Percentiles rank a stretch among this genome's conserved stretches.
Conservation (phyloP, 2,329 filamentous ascomycete genomes). For the Neocatenulostroma microsporum region DNA sequence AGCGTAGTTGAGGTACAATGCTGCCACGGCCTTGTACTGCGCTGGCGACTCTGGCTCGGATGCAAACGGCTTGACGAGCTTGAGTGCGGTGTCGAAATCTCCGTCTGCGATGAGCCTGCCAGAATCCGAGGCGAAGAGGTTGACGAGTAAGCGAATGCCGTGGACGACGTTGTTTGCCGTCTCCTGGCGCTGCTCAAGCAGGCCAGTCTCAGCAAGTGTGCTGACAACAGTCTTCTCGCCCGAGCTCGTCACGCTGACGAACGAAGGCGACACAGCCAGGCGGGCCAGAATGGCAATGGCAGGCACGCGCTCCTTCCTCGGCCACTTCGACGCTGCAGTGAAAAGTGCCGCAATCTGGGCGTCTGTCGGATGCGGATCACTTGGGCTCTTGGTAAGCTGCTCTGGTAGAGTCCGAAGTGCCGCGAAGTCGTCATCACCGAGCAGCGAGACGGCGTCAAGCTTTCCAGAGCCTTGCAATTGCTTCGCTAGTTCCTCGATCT, state of each 20-base stretch:
- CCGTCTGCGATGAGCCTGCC: conserved; percentile 55
- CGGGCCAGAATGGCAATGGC: conserved; percentile 84
- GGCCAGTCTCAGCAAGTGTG: conserved; percentile 49
- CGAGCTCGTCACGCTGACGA: conserved; percentile 53
- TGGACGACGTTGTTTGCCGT: conserved; percentile 82
- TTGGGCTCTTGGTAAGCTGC: conserved; percentile 49
- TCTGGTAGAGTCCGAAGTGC: conserved; percentile 54
- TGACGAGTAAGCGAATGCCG: conserved; percentile 69
- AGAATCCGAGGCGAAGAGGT: conserved; percentile 68
- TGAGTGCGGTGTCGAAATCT: conserved; percentile 53
- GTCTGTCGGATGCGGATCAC: conserved; percentile 34
- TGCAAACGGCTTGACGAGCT: conserved; percentile 56
- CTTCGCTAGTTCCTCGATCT: conserved; percentile 59
- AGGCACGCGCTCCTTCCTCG: conserved; percentile 69
- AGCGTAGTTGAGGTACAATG: conserved; percentile 75
- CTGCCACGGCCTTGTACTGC: conserved; percentile 71
- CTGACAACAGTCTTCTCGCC: conserved; percentile 51
- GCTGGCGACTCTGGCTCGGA: conserved; percentile 50
- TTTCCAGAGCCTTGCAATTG: conserved; percentile 53
- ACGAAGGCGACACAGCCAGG: conserved; percentile 58
- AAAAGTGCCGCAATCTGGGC: conserved; percentile 48
- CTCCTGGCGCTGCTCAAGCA: conserved; percentile 49
- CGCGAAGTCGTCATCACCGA: conserved; percentile 65
- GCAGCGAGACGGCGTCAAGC: conserved; percentile 44
- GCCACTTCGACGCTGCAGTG: conserved; percentile 71